Percentiles rank a stretch among this genome's conserved stretches.
Conservation (phyloP, 1,284 basidiomycete genomes). For the Naganishia cerealis region DNA sequence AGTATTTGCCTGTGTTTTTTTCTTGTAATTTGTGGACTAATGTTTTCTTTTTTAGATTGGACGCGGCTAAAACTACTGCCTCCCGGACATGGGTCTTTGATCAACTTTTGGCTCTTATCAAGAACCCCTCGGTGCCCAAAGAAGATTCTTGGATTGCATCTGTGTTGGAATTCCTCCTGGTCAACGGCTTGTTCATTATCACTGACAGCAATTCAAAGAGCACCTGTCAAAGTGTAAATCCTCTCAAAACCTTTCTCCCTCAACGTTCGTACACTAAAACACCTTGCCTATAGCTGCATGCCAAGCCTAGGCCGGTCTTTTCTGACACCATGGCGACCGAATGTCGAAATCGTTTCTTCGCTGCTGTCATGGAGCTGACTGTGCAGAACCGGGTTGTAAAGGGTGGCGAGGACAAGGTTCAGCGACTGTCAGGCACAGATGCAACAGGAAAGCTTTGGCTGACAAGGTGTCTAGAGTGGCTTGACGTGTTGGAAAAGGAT, state of each 20-base stretch:
- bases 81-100: constrained; percentile 77
- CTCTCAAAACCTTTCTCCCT: constrained; percentile 5
- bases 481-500: constrained; percentile 65
- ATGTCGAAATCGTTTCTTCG: constrained; percentile 70
- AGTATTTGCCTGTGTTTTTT: neutral
- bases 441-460: constrained; percentile 79
- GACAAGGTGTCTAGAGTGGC: constrained; percentile 64
- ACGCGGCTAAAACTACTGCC: constrained; percentile 46
- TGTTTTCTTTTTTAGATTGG: constrained; percentile 36
- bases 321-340: constrained; percentile 67
- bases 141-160: constrained; percentile 72
- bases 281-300: constrained; percentile 60
- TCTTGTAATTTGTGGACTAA: neutral
- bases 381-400: constrained; percentile 61
- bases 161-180: constrained; percentile 76
- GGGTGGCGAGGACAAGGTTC: constrained; percentile 53
- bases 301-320: constrained; percentile 67
- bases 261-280: constrained; percentile 25
- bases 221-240: constrained; percentile 63
- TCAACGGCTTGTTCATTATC: constrained; percentile 76
- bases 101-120: constrained; percentile 75
- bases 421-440: constrained; percentile 64
- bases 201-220: constrained; percentile 73
- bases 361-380: constrained; percentile 73
- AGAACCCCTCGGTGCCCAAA: constrained; percentile 78